Conservation (phyloP, 2,329 filamentous ascomycete species). For the Cladosporium sphaerospermum region DNA sequence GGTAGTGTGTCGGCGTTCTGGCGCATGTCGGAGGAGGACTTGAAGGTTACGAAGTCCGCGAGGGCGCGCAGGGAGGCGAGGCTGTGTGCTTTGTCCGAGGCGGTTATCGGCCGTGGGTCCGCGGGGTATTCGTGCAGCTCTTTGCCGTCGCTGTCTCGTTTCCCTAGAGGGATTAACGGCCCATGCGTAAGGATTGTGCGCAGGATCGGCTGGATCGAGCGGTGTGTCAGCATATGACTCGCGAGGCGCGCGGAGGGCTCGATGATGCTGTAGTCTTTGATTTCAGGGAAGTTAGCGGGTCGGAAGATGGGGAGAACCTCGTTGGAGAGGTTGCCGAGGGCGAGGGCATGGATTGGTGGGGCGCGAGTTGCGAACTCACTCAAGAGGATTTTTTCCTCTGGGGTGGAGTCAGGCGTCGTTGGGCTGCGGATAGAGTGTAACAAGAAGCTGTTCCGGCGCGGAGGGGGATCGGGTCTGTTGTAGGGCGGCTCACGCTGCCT, state of each 20-base stretch:
- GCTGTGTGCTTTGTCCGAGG: background rate
- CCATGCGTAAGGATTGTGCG: slow-evolving; percentile 1
- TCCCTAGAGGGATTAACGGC: background rate
- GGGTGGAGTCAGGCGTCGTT: too few species aligned
- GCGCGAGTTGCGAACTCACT: slow-evolving; percentile 1
- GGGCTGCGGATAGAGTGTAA: too few species aligned
- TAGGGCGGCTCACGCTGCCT: too few species aligned
- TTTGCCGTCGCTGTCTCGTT: background rate
- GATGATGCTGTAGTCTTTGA: background rate
- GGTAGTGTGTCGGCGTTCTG: background rate
- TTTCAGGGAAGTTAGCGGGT: slow-evolving; percentile 3
- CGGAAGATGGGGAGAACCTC: background rate
- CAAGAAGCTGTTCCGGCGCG: too few species aligned
- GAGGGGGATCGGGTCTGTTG: too few species aligned
- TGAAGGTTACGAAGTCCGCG: background rate
- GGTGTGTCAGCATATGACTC: background rate
- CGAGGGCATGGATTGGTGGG: background rate
- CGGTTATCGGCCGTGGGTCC: background rate
- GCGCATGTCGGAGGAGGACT: background rate
- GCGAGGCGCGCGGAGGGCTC: background rate
- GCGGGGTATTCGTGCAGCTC: background rate
- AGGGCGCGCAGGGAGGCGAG: background rate
- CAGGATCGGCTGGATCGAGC: background rate
- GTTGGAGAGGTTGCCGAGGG: slow-evolving; percentile 1
- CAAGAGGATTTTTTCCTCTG: background rate